Base-by-base conservation (phyloP, 2,329 filamentous ascomycete species). In the Rachicladosporium sp. region DNA sequence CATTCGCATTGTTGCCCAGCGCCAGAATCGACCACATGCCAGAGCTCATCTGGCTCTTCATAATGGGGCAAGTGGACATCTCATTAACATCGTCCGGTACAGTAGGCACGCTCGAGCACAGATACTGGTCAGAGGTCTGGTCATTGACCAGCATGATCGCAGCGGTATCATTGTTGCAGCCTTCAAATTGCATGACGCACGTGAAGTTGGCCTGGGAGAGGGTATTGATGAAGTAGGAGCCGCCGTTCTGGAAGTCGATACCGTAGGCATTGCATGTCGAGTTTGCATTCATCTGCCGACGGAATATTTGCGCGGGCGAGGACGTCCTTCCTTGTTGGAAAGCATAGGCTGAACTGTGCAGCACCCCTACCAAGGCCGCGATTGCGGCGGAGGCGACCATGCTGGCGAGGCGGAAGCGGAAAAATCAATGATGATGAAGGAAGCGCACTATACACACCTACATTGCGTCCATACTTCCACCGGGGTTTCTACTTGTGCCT, bases 211-310 rank as follows among this genome's bases (percentile, higher is more conserved):
- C 61, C 4, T 49, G 53, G 0, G 62, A 66, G 10, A 54, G 48
- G 9, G 57, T 55, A 47, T 68, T 66, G 48, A 68, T 65, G 49
- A 67, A 69, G 50, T 68, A 69, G 12, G 50, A 44, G 2, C 58
- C 59, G 32, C 61, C 63, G 45, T 63, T 57, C 34, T 64, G 49
- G 40, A 64, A 69, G 45, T 69, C 65, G n/a, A 57, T 46, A 34
- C 55, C 55, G 37, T 46, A 58, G 6, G 51, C 35, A 9, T 9
- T 31, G 29, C 36, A 37, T 12, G 35, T 33, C 9, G 37, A 34
- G 32, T 27, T 33, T 6, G 36, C 13, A n/a, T 38, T 27, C 36
- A 38, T 33, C n/a, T 38, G 36, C 10, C 36, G 23, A 8, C 23
- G 23, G 23, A 27, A 27, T 6, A 27, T 27, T 6, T 27, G 23